Percentiles rank a stretch among this genome's conserved stretches.
Conservation (phyloP, 2,329 filamentous ascomycete genomes). For the Trichophyton rubrum region DNA sequence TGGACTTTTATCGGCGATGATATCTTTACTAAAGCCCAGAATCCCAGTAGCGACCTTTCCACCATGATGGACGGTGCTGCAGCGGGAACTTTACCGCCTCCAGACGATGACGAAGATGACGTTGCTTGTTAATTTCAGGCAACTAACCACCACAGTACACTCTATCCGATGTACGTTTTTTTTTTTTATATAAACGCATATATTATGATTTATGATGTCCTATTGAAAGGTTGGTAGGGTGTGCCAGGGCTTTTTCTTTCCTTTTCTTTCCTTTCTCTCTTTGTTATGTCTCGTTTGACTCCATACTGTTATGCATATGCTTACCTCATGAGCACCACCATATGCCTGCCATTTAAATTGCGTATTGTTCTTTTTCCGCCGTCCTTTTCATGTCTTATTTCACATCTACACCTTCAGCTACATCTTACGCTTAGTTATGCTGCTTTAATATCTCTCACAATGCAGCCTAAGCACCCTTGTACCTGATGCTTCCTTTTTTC, state of each 20-base stretch:
- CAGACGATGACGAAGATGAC: slow-evolving; percentile 8
- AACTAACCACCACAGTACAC: neutral
- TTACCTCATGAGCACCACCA: neutral
- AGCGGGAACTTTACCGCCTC: slow-evolving; percentile 5
- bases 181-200: neutral
- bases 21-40: slow-evolving; percentile 1
- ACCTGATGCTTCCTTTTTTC: neutral
- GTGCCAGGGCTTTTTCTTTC: neutral
- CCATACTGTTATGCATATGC: neutral
- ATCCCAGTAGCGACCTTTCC: slow-evolving; percentile 7
- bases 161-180: neutral
- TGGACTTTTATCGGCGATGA: slow-evolving; percentile 76
- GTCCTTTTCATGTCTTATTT: neutral
- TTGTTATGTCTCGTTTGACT: no score
- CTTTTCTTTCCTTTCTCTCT: neutral
- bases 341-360: neutral
- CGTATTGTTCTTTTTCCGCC: neutral
- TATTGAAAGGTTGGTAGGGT: neutral
- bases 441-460: neutral
- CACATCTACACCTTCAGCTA: neutral
- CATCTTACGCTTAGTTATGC: neutral
- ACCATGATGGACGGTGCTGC: slow-evolving; percentile 7
- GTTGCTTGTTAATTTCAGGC: slow-evolving; percentile 1
- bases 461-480: neutral
- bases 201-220: slow-evolving; percentile 1